phyloP scores from a whole-genome alignment of 345 rosid species.

The Trapa bicornis region DNA sequence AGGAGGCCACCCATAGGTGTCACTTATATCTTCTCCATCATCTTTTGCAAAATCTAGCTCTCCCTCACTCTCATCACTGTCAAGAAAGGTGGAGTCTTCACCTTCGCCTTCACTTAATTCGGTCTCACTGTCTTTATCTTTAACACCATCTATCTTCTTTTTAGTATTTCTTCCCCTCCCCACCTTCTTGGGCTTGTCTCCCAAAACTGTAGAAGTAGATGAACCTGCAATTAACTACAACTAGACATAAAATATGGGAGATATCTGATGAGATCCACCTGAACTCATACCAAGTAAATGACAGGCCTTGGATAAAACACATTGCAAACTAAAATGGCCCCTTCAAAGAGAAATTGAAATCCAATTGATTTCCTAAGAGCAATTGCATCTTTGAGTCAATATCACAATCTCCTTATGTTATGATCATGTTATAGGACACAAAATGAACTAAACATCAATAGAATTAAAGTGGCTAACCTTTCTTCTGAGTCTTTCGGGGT shows the following conservation, averaged over 20 bases:
- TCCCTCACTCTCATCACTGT: conserved; percentile 39
- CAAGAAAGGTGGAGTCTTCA: conserved; percentile 20
- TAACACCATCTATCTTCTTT: conserved; percentile 8
- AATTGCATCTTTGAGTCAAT: background rate
- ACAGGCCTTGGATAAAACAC: background rate
- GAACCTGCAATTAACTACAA: conserved; percentile 17
- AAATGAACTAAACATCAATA: background rate
- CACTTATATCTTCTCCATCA: conserved; percentile 56
- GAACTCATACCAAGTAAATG: conserved; percentile 1
- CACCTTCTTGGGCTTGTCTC: conserved; percentile 45
- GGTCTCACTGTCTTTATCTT: conserved; percentile 27
- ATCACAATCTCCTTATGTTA: background rate
- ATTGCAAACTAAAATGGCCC: background rate
- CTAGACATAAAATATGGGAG: background rate
- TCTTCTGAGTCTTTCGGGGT: conserved; percentile 25
- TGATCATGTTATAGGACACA: background rate
- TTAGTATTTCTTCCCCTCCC: conserved; percentile 19
- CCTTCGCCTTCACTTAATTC: conserved; percentile 25
- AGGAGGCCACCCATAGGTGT: conserved; percentile 83
- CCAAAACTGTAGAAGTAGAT: conserved; percentile 27
- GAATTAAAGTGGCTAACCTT: conserved; percentile 24
- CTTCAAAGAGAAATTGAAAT: background rate
- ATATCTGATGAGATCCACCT: background rate
- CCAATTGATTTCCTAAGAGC: background rate
- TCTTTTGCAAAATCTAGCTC: conserved; percentile 49